Conservation (phyloP, 78 protist genomes). For the Monosiga brevicollis region DNA sequence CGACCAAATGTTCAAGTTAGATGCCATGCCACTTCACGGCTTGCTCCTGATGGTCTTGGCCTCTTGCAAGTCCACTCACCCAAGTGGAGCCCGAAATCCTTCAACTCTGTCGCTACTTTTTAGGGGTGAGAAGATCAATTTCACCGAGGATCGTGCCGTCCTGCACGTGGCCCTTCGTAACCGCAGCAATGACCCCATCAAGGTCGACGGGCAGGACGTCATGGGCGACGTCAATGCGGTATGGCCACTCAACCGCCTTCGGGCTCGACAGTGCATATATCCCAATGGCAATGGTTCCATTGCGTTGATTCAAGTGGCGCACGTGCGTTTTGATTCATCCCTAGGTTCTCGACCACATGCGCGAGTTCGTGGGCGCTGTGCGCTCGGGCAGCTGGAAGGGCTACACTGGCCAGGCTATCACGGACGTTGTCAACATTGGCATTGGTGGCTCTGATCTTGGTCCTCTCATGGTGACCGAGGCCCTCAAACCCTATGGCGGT, state of each 20-base stretch:
- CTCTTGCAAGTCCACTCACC: too few relatives aligned
- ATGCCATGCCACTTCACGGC: too few relatives aligned
- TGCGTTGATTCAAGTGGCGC: too few relatives aligned
- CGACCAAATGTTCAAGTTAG: conserved; percentile 60
- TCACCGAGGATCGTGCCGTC: conserved; percentile 82
- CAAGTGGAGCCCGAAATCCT: too few relatives aligned
- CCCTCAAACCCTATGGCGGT: conserved; percentile 71
- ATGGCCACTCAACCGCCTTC: too few relatives aligned
- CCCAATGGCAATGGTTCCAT: too few relatives aligned
- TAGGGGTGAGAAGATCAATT: conserved; percentile 88
- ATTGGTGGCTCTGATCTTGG: conserved; percentile 95
- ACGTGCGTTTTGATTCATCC: too few relatives aligned
- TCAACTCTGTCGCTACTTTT: too few relatives aligned
- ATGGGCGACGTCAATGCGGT: conserved; percentile 67
- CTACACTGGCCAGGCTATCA: conserved; percentile 72
- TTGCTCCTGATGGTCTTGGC: too few relatives aligned
- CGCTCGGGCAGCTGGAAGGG: conserved; percentile 80
- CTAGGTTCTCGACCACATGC: conserved; percentile 33
- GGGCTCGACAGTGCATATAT: too few relatives aligned
- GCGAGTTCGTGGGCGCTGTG: conserved; percentile 48
- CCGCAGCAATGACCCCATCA: conserved; percentile 39
- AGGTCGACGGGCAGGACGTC: conserved; percentile 85
- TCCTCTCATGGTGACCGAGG: conserved; percentile 87
- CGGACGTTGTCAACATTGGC: conserved; percentile 85
- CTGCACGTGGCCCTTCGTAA: conserved; percentile 89